Conservation (phyloP, 768 basidiomycete genomes). For the Lactifluus subvellereus region DNA sequence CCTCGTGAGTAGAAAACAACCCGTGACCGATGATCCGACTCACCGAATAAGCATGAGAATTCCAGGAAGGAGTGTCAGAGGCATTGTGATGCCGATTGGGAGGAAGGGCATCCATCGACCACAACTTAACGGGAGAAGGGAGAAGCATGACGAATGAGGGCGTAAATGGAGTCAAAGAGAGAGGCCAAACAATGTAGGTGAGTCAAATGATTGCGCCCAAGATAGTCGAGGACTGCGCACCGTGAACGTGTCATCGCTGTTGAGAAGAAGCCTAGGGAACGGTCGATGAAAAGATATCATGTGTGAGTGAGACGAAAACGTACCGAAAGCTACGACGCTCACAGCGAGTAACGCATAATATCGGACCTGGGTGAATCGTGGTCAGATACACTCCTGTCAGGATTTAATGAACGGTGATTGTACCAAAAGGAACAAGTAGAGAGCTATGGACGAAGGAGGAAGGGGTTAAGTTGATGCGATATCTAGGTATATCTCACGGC, state of each 20-base stretch:
- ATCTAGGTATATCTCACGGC: not conserved
- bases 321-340: constrained; percentile 20
- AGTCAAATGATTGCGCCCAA: not conserved
- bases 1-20: not conserved
- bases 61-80: constrained; percentile 19
- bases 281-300: not conserved
- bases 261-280: constrained; percentile 18
- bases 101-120: constrained; percentile 22
- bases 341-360: constrained; percentile 20
- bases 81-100: constrained; percentile 22
- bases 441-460: constrained; percentile 4
- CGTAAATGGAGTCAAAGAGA: too few relatives aligned
- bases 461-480: not conserved
- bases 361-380: constrained; percentile 6
- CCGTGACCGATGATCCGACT: not conserved
- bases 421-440: constrained; percentile 22
- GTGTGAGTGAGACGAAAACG: not conserved
- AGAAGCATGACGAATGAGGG: not conserved
- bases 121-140: constrained; percentile 2
- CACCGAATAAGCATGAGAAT: constrained; percentile 24
- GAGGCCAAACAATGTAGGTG: not conserved
- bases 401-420: not conserved
- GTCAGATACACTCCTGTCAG: not conserved
- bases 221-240: constrained; percentile 1
- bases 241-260: constrained; percentile 22